Conservation (phyloP, 345 rosid species). For the Hibiscus syriacus region DNA sequence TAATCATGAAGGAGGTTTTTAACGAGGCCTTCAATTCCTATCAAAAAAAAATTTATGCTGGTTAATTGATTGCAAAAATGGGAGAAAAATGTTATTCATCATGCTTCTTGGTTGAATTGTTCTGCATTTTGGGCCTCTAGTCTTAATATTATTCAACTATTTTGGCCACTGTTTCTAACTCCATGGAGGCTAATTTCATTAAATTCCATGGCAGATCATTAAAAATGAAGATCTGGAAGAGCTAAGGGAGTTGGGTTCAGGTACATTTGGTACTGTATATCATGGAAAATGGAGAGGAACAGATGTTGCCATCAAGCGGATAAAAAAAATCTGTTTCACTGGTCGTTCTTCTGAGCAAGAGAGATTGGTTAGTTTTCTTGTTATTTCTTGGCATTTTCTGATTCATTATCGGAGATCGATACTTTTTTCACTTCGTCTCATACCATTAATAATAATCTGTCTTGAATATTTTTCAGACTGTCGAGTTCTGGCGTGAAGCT, state of each 20-base stretch:
- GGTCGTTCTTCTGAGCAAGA: slow-evolving; percentile 94
- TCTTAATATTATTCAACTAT: not conserved
- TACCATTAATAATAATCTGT: not conserved
- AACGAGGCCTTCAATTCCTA: no score
- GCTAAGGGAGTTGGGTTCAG: slow-evolving; percentile 89
- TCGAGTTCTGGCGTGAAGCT: slow-evolving; percentile 98
- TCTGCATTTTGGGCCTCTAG: not conserved
- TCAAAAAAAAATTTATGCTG: not conserved
- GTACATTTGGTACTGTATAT: slow-evolving; percentile 94
- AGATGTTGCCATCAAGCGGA: slow-evolving; percentile 93
- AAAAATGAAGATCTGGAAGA: slow-evolving; percentile 92
- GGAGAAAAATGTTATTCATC: not conserved
- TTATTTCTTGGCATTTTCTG: slow-evolving; percentile 2
- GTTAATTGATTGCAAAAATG: not conserved
- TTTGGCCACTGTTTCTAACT: slow-evolving; percentile 1
- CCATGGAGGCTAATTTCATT: slow-evolving; percentile 4
- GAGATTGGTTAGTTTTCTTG: slow-evolving; percentile 56
- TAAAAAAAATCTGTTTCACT: slow-evolving; percentile 87
- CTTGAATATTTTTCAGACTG: slow-evolving; percentile 33
- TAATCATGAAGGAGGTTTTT: no score
- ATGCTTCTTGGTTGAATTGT: slow-evolving; percentile 2
- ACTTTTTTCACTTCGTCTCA: not conserved
- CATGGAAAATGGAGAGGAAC: slow-evolving; percentile 99
- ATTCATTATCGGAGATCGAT: not conserved
- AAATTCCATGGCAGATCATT: slow-evolving; percentile 47